phyloP scores from a whole-genome alignment of 768 basidiomycete species.

The Termitomyces sp. region DNA sequence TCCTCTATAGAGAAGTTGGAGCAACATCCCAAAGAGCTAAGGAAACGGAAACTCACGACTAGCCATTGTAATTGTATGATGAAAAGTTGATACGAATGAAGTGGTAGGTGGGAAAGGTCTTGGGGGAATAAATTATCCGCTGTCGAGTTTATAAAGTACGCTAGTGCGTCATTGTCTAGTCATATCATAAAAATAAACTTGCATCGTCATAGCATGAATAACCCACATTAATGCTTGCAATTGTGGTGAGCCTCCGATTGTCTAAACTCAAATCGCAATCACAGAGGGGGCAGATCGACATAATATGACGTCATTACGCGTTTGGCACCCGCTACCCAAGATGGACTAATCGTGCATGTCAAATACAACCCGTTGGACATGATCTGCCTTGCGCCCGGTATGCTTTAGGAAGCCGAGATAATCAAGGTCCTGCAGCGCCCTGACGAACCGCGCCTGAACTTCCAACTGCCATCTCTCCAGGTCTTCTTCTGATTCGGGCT shows the following conservation, averaged over 20 bases:
- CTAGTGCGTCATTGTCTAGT: background rate
- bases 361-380: constrained; percentile 64
- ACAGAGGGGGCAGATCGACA: background rate
- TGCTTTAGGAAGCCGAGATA: constrained; percentile 77
- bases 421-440: constrained; percentile 78
- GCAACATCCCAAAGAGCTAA: background rate
- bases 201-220: background rate
- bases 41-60: background rate
- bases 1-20: background rate
- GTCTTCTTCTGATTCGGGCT: constrained; percentile 32
- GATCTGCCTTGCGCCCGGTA: constrained; percentile 72
- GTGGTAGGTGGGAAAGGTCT: no score
- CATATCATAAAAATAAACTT: background rate
- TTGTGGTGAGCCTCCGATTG: background rate
- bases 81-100: background rate
- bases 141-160: background rate
- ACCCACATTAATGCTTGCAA: background rate
- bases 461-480: constrained; percentile 43
- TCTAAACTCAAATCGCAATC: no score
- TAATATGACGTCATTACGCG: background rate
- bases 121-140: no score
- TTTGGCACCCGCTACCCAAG: background rate
- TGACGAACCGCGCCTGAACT: constrained; percentile 73
- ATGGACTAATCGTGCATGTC: constrained; percentile 34
- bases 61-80: background rate